These are phyloP conservation scores for Glonium stellatum DNA, from an alignment of 495 filamentous ascomycete species.

Conservation along the genomic window DNA sequence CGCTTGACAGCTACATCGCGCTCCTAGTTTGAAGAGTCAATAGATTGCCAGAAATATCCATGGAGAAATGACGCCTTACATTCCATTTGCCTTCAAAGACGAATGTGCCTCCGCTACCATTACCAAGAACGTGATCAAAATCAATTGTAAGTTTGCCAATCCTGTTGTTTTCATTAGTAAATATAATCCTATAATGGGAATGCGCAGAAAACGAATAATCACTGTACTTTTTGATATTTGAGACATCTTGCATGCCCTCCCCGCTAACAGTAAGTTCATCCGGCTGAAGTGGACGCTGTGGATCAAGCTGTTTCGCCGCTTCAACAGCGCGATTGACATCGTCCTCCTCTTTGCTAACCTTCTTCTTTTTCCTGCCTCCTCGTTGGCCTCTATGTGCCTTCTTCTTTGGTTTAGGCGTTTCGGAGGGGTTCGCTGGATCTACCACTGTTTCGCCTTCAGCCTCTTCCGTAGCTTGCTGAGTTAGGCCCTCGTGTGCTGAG, in stretches of 20 bases:
- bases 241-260: constrained; percentile 23
- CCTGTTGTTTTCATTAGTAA: constrained; percentile 18
- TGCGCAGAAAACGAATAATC: background rate
- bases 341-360: constrained; percentile 41
- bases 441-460: background rate
- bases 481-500: background rate
- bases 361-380: constrained; percentile 65
- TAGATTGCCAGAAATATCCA: background rate
- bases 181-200: background rate
- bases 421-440: background rate
- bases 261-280: constrained; percentile 25
- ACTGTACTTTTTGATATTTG: constrained; percentile 16
- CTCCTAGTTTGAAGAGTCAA: constrained; percentile 43
- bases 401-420: constrained; percentile 56
- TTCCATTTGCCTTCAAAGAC: constrained; percentile 40
- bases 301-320: constrained; percentile 23
- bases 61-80: constrained; percentile 11
- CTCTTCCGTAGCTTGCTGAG: background rate
- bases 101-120: constrained; percentile 39
- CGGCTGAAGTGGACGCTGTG: constrained; percentile 22
- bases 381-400: constrained; percentile 74
- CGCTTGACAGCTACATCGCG: constrained; percentile 92
- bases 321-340: constrained; percentile 38
- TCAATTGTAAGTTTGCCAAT: constrained; percentile 39
- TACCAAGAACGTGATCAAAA: constrained; percentile 36